These are phyloP conservation scores for Silene vulgaris DNA, from an alignment of 179 eudicot species.

Conservation along the genomic window DNA sequence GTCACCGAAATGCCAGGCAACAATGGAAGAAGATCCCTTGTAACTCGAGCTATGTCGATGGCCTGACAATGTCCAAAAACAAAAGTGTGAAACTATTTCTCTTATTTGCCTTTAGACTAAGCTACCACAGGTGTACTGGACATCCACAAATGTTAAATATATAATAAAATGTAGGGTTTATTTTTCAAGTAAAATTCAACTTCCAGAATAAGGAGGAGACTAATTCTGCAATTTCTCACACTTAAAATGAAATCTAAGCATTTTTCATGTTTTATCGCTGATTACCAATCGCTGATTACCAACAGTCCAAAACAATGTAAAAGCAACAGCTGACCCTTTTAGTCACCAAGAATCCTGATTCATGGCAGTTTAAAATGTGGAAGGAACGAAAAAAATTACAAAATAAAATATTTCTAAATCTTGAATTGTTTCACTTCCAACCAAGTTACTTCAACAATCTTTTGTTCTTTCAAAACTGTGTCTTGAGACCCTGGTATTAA, in stretches of 20 bases:
- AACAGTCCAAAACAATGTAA: too few species aligned
- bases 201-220: background rate
- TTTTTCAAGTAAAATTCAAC: background rate
- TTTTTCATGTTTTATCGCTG: too few species aligned
- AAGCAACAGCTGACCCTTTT: too few species aligned
- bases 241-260: too few species aligned
- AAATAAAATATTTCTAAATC: background rate
- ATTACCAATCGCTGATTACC: too few species aligned
- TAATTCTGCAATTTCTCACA: background rate
- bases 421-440: background rate
- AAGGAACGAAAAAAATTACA: background rate
- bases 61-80: constrained; percentile 35
- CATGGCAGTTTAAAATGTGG: too few species aligned
- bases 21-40: constrained; percentile 67
- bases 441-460: background rate
- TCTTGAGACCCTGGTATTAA: background rate
- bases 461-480: background rate
- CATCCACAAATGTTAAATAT: background rate
- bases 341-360: too few species aligned
- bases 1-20: constrained; percentile 71
- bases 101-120: background rate
- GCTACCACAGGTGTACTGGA: background rate
- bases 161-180: background rate
- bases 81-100: background rate
- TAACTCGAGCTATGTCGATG: constrained; percentile 42